These are phyloP conservation scores for Cryptococcus sp. DNA, from an alignment of 1,284 basidiomycete species.

Conservation along the genomic window DNA sequence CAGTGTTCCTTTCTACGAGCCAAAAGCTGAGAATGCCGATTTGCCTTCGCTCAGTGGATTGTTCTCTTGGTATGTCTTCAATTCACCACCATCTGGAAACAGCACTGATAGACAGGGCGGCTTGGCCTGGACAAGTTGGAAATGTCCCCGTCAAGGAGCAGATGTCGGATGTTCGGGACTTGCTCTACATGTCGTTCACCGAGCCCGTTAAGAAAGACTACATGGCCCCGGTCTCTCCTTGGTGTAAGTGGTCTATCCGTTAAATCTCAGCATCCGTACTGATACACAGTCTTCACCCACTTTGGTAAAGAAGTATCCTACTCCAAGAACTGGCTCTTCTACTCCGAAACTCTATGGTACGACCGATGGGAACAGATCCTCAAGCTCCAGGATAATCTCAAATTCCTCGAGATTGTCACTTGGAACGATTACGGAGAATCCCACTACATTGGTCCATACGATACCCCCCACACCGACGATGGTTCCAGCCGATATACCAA, in stretches of 20 bases:
- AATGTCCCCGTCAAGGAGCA: constrained; percentile 32
- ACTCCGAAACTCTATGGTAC: constrained; percentile 45
- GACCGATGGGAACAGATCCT: constrained; percentile 47
- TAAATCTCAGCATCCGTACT: neutral
- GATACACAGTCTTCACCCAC: constrained; percentile 41
- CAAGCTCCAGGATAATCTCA: constrained; percentile 23
- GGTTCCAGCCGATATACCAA: constrained; percentile 38
- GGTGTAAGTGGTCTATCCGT: constrained; percentile 30
- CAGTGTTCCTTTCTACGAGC: constrained; percentile 40
- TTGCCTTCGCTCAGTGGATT: constrained; percentile 31
- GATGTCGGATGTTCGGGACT: constrained; percentile 32
- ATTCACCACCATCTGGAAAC: neutral
- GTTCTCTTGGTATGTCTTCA: constrained; percentile 39
- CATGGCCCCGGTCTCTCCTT: constrained; percentile 46
- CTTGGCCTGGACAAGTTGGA: constrained; percentile 40
- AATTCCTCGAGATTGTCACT: constrained; percentile 45
- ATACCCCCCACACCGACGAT: constrained; percentile 40
- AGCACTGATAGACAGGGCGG: constrained; percentile 18
- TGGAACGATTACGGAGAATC: constrained; percentile 50
- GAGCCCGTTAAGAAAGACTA: constrained; percentile 28
- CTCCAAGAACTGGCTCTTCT: constrained; percentile 48
- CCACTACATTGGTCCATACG: constrained; percentile 41
- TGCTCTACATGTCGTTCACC: constrained; percentile 24
- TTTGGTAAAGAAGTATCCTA: constrained; percentile 42
- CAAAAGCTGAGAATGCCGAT: constrained; percentile 19